Base-by-base conservation (phyloP, 1,284 basidiomycete genomes). In the Macrocystidia cucumis region DNA sequence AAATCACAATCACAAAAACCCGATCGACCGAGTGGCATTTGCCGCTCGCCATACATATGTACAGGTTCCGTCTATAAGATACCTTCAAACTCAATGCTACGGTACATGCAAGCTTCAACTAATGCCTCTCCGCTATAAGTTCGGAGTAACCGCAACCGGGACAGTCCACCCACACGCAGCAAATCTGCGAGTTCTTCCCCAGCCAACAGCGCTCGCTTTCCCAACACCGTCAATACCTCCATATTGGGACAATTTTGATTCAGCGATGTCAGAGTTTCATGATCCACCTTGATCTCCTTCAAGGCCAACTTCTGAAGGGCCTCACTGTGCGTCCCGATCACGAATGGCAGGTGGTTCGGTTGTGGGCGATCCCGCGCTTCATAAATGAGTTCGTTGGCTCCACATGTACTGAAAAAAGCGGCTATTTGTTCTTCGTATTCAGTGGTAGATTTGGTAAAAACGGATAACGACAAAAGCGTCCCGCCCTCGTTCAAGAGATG, bases 141-240 rank as follows among this genome's bases (percentile, higher is more conserved):
- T n/a, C n/a, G 48, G 3, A 74, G 47, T 9, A 48, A 47, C 25
- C 51, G 54, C 33, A 73, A 49, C 4, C 42, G 49, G 3, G 59
- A 42, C 5, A 67, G 43, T 5, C 48, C 44, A 4, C 61, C 55
- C 18, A 56, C 63, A 6, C 39, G 32, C 22, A 73, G 45, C 37
- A 69, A 65, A 11, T 46, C 32, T 6, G 45, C 47, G 71, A 69
- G 74, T 39, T 67, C 62, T 13, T 54, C 40, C 11, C 57, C 41
- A 5, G 50, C 44, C 13, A 71, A 42, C 23, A 54, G 50, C 6
- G 62, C 50, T 25, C 45, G 51, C 12, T 67, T 56, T 7, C 69
- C 69, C 2, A 48, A 47, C 14, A 74, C 50, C 5, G 47, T 49
- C 28, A 75, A 47, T 25, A 60, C 55, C 44, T 62, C 57, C 37